Percentiles rank a stretch among this genome's conserved stretches.
phyloP scores from a whole-genome alignment of 306 rosid species.

The Acacia confusa region DNA sequence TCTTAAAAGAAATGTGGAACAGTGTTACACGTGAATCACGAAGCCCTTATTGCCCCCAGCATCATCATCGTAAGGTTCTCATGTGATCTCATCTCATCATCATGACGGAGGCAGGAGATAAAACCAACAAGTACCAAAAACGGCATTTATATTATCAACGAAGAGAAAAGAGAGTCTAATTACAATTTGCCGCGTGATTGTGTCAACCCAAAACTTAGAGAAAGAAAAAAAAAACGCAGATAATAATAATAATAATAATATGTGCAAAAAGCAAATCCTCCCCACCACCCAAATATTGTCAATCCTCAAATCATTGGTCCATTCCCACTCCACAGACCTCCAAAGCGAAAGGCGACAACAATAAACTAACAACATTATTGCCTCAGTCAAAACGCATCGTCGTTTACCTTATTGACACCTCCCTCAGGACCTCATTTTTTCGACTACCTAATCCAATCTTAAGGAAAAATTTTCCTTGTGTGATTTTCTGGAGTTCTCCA shows the following conservation, averaged over 20 bases:
- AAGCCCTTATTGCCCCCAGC: neutral
- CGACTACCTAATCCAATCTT: neutral
- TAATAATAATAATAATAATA: no score
- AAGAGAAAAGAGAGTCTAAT: neutral
- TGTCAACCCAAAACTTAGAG: neutral
- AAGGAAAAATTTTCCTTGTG: neutral
- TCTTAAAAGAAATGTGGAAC: neutral
- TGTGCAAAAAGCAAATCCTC: constrained; percentile 36
- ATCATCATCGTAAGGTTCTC: neutral
- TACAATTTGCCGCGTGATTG: constrained; percentile 44
- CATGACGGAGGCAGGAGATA: neutral
- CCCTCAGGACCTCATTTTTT: neutral
- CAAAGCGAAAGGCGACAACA: neutral
- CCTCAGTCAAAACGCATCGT: constrained; percentile 18
- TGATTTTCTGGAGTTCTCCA: neutral
- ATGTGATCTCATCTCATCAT: neutral
- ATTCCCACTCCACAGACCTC: constrained; percentile 16
- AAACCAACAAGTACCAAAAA: neutral
- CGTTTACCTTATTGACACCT: neutral
- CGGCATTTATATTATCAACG: constrained; percentile 29
- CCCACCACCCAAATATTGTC: neutral
- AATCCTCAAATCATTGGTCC: neutral
- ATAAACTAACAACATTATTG: neutral
- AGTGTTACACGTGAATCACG: constrained; percentile 35
- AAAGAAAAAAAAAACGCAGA: neutral